A percentile compares a stretch with the other conserved stretches of the same genome.
Evolutionary conservation across 371 early-diverging fungal genomes (phyloP).

Genomic region (Mortierella polycephala): DNA sequence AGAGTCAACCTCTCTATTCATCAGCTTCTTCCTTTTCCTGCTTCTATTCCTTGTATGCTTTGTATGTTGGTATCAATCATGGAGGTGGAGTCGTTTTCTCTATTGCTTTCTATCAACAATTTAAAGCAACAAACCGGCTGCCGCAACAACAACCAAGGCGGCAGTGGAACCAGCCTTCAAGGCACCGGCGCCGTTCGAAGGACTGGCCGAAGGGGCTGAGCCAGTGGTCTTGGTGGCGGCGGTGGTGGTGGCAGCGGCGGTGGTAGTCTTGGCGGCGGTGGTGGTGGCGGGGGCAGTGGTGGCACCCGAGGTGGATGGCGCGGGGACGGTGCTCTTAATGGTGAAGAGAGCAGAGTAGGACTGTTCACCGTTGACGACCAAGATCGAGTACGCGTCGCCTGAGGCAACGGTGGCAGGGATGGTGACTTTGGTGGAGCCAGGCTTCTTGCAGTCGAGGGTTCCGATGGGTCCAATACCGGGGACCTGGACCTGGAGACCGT

Average conservation of each 20-base stretch:
- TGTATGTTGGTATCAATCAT: too few relatives aligned
- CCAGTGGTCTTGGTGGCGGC: constrained; percentile 1
- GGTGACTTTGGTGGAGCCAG: constrained; percentile 16
- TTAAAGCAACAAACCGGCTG: constrained; percentile 44
- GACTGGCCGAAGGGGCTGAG: constrained; percentile 7
- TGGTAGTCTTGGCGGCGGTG: constrained; percentile 2
- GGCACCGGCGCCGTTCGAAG: constrained; percentile 26
- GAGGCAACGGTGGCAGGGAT: constrained; percentile 28
- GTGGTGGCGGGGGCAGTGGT: constrained; percentile 6
- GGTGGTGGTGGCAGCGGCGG: not conserved
- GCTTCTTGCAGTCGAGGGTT: constrained; percentile 17
- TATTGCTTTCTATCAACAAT: not conserved
- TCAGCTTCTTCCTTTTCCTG: too few relatives aligned
- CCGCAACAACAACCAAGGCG: constrained; percentile 43
- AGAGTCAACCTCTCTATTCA: too few relatives aligned
- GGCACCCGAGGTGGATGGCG: not conserved
- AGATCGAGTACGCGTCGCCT: constrained; percentile 36
- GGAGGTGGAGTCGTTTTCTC: not conserved
- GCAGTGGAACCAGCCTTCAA: constrained; percentile 45
- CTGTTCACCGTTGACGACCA: constrained; percentile 16
- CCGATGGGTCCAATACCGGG: constrained; percentile 23
- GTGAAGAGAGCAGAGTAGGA: constrained; percentile 48
- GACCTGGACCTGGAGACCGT: constrained; percentile 13
- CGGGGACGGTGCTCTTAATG: constrained; percentile 25
- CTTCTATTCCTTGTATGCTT: too few relatives aligned